A percentile compares a stretch with the other conserved stretches of the same genome.
phyloP scores from a whole-genome alignment of 305 asterid genomes.

The Solanum chacoense region DNA sequence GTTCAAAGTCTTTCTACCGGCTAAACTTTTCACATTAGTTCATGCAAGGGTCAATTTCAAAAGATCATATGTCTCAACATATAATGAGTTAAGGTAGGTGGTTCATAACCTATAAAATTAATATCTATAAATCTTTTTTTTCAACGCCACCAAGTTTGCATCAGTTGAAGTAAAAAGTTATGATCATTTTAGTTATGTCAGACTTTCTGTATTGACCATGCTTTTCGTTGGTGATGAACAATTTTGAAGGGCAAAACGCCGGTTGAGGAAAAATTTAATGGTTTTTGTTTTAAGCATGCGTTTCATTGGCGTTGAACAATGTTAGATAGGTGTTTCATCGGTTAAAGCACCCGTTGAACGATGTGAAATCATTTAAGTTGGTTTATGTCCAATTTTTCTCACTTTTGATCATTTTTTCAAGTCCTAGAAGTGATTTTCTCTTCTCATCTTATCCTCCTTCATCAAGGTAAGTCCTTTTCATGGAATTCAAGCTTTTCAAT shows the following conservation, averaged over 20 bases:
- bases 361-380: not conserved
- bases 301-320: not conserved
- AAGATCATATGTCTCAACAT: not conserved
- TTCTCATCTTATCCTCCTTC: too few relatives aligned
- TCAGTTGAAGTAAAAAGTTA: too few relatives aligned
- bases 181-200: not conserved
- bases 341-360: not conserved
- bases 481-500: not conserved
- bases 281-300: not conserved
- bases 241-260: too few relatives aligned
- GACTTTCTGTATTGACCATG: not conserved
- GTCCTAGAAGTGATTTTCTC: too few relatives aligned
- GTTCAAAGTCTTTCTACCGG: not conserved
- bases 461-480: not conserved
- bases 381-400: not conserved
- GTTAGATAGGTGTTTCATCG: not conserved
- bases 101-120: not conserved
- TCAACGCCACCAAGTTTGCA: not conserved
- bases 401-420: too few relatives aligned
- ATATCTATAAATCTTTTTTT: too few relatives aligned
- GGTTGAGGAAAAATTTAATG: not conserved
- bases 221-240: not conserved
- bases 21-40: not conserved
- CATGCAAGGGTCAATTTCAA: not conserved
- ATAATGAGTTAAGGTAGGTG: not conserved